Percentiles rank a stretch among this genome's conserved stretches.
Evolutionary conservation across 768 basidiomycete genomes (phyloP).

Genomic region (Xerocomus potaroensis): DNA sequence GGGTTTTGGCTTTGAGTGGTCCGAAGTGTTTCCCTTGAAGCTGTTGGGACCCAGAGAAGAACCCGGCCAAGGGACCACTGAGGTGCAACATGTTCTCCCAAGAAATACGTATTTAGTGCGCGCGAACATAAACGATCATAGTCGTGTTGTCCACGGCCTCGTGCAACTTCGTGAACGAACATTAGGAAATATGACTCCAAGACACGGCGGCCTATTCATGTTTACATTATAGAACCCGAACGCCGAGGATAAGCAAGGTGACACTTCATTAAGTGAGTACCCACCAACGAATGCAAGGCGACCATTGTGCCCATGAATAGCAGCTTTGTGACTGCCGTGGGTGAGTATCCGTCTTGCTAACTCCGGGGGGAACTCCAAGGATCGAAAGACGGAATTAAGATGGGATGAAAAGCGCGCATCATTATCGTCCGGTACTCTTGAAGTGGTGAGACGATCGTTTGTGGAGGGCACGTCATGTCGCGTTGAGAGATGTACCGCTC

Average conservation of each 20-base stretch:
- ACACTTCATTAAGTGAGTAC: neutral
- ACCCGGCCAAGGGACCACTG: slow-evolving; percentile 70
- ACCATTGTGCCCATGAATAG: slow-evolving; percentile 65
- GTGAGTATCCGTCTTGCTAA: slow-evolving; percentile 72
- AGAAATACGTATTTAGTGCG: slow-evolving; percentile 61
- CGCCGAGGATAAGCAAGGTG: slow-evolving; percentile 1
- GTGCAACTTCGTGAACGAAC: slow-evolving; percentile 57
- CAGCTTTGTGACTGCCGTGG: slow-evolving; percentile 68
- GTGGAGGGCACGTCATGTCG: neutral
- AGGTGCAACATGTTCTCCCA: slow-evolving; percentile 72
- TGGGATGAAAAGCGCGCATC: slow-evolving; percentile 44
- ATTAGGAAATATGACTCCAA: slow-evolving; percentile 72
- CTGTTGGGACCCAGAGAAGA: slow-evolving; percentile 72
- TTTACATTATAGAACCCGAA: neutral
- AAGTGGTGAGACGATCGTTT: slow-evolving; percentile 1
- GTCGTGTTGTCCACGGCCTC: slow-evolving; percentile 46
- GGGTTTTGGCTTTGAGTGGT: slow-evolving; percentile 11
- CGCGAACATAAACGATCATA: slow-evolving; percentile 53
- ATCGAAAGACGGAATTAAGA: slow-evolving; percentile 57
- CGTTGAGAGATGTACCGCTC: slow-evolving; percentile 11
- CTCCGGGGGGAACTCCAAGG: slow-evolving; percentile 66
- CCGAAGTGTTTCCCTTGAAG: slow-evolving; percentile 34
- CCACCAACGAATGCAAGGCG: slow-evolving; percentile 69
- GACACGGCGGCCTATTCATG: slow-evolving; percentile 62
- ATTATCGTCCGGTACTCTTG: slow-evolving; percentile 9